Evolutionary conservation across 192 early-diverging fungal species (phyloP).

Genomic region (Backusella australiensis): DNA sequence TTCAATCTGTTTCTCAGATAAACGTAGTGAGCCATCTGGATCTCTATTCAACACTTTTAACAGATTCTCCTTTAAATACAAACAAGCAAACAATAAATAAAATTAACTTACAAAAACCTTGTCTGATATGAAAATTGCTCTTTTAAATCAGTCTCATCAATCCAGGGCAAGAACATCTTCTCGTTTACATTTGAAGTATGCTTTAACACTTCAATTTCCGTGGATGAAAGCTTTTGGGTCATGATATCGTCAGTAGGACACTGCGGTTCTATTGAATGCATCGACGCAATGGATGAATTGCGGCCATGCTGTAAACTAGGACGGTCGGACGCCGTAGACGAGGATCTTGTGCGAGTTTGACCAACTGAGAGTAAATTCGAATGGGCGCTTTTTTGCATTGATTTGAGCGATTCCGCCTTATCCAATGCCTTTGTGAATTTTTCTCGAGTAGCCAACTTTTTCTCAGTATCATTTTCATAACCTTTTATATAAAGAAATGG

Average conservation of each 20-base stretch:
- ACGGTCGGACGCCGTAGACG: background rate
- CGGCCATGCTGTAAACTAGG: background rate
- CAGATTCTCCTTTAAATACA: slow-evolving; percentile 19
- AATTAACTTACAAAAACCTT: slow-evolving; percentile 45
- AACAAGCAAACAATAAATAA: background rate
- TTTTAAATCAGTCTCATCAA: slow-evolving; percentile 51
- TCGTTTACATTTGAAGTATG: slow-evolving; percentile 71
- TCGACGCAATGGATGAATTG: background rate
- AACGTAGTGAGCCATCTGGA: slow-evolving; percentile 69
- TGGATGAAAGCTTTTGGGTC: slow-evolving; percentile 30
- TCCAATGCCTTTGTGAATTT: slow-evolving; percentile 35
- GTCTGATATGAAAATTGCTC: slow-evolving; percentile 56
- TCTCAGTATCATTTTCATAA: slow-evolving; percentile 1
- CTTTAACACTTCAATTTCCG: slow-evolving; percentile 63
- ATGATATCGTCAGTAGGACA: slow-evolving; percentile 14
- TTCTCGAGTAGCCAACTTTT: slow-evolving; percentile 16
- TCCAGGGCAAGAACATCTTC: slow-evolving; percentile 74
- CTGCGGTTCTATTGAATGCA: background rate
- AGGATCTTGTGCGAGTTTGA: background rate
- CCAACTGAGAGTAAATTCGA: background rate
- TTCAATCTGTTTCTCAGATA: slow-evolving; percentile 73
- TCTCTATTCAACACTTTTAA: slow-evolving; percentile 48
- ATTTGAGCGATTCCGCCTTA: slow-evolving; percentile 49
- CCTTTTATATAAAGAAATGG: background rate
- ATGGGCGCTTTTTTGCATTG: slow-evolving; percentile 23